Evolutionary conservation across 306 rosid species (phyloP).

Genomic region (Oemleria cerasiformis): DNA sequence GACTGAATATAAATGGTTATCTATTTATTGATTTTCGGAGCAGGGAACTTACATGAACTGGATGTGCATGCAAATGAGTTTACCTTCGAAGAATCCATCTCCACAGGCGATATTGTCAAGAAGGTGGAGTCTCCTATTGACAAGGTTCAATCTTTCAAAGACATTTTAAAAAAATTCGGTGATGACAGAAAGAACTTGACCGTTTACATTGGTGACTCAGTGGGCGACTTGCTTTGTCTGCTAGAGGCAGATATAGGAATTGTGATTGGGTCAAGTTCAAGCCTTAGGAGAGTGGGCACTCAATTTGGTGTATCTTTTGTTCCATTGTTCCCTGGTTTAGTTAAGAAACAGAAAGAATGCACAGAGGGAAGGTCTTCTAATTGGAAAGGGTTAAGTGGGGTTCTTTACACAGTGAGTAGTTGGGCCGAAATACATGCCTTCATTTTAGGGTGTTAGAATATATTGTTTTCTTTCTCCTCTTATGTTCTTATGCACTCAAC

Average conservation of each 20-base stretch:
- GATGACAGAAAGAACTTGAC: conserved; percentile 58
- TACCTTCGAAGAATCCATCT: conserved; percentile 58
- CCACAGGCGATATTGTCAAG: conserved; percentile 83
- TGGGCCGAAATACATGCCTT: conserved; percentile 99
- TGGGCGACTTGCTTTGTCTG: conserved; percentile 92
- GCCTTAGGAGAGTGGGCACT: conserved; percentile 72
- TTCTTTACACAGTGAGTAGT: conserved; percentile 77
- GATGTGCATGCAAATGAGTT: conserved; percentile 82
- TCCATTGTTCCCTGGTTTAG: conserved; percentile 72
- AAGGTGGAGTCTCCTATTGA: conserved; percentile 88
- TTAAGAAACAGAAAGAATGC: conserved; percentile 66
- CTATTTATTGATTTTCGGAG: conserved; percentile 20
- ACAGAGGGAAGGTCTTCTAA: conserved; percentile 44
- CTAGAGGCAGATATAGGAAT: conserved; percentile 97
- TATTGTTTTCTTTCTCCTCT: conserved; percentile 3
- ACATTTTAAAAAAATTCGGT: conserved; percentile 36
- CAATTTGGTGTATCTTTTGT: conserved; percentile 78
- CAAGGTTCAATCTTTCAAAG: conserved; percentile 67
- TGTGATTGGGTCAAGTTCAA: conserved; percentile 82
- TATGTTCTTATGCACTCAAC: conserved; percentile 37
- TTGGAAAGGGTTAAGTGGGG: conserved; percentile 83
- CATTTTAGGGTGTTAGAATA: conserved; percentile 76
- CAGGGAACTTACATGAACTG: conserved; percentile 74
- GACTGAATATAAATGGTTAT: conserved; percentile 9
- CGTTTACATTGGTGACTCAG: conserved; percentile 83